phyloP scores from a whole-genome alignment of 345 rosid species.

The Eucalyptus pauciflora region DNA sequence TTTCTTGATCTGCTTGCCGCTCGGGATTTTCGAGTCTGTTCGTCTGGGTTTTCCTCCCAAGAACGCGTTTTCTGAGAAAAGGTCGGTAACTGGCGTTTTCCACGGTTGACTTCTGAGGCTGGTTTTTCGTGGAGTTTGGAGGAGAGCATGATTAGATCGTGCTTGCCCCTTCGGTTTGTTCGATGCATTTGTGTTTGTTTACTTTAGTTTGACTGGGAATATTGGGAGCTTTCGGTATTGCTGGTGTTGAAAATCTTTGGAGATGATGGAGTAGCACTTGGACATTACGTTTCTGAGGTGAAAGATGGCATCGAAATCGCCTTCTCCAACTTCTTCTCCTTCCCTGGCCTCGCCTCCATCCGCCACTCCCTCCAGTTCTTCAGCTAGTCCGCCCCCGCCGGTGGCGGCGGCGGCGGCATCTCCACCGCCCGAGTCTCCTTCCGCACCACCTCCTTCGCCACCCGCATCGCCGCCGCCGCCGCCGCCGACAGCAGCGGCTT shows the following conservation, averaged over 20 bases:
- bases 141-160: neutral
- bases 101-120: neutral
- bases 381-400: neutral
- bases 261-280: neutral
- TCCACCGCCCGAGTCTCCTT: conserved; percentile 15
- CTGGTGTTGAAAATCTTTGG: neutral
- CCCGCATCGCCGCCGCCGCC: conserved; percentile 23
- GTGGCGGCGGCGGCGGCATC: neutral
- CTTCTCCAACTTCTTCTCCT: conserved; percentile 2
- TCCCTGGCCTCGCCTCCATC: conserved; percentile 15
- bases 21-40: neutral
- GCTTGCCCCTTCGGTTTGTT: neutral
- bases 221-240: neutral
- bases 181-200: neutral
- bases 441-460: conserved; percentile 22
- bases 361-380: conserved; percentile 13
- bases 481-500: conserved; percentile 14
- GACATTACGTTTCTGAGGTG: neutral
- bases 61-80: neutral
- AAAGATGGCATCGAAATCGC: neutral
- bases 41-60: conserved; percentile 1
- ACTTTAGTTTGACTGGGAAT: neutral
- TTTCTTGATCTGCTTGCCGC: neutral
- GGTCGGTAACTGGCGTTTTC: neutral
- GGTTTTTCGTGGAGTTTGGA: neutral